Evolutionary conservation across 2,329 filamentous ascomycete genomes (phyloP).

Genomic region (Zopfia rhizophila): DNA sequence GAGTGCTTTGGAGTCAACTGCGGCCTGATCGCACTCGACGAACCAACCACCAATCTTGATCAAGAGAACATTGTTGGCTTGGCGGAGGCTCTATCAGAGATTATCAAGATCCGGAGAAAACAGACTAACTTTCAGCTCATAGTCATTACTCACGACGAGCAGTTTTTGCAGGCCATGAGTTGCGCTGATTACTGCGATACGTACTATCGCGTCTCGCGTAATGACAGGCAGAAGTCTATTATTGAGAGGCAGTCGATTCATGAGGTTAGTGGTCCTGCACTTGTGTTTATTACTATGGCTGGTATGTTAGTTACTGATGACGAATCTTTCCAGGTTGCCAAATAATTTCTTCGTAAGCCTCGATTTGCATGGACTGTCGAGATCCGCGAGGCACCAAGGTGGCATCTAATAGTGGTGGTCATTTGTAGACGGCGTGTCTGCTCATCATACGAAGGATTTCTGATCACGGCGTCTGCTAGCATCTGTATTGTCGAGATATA

Average conservation of each 20-base stretch:
- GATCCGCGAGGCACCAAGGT: too few species aligned
- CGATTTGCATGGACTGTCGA: too few species aligned
- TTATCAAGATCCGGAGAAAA: conserved; percentile 83
- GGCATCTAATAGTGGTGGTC: too few species aligned
- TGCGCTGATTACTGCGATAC: conserved; percentile 92
- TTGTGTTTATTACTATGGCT: too few species aligned
- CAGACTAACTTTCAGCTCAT: conserved; percentile 98
- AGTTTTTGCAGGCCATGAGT: conserved; percentile 92
- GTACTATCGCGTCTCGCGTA: conserved; percentile 87
- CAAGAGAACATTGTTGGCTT: conserved; percentile 92
- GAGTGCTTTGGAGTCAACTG: conserved; percentile 98
- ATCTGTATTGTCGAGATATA: too few species aligned
- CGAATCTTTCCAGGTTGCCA: too few species aligned
- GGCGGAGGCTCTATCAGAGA: conserved; percentile 83
- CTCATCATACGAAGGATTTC: too few species aligned
- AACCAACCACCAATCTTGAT: conserved; percentile 97
- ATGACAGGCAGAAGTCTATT: conserved; percentile 85
- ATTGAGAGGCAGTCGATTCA: conserved; percentile 72
- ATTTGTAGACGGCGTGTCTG: too few species aligned
- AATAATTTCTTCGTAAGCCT: too few species aligned
- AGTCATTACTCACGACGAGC: conserved; percentile 98
- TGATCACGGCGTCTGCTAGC: too few species aligned
- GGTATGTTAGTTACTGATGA: too few species aligned
- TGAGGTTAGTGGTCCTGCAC: conserved; percentile 40
- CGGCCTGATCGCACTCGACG: conserved; percentile 94